Evolutionary conservation across 2,329 filamentous ascomycete genomes (phyloP), one percentile per base, ranked within the genome.

Genomic region (Pyrenophora seminiperda): DNA sequence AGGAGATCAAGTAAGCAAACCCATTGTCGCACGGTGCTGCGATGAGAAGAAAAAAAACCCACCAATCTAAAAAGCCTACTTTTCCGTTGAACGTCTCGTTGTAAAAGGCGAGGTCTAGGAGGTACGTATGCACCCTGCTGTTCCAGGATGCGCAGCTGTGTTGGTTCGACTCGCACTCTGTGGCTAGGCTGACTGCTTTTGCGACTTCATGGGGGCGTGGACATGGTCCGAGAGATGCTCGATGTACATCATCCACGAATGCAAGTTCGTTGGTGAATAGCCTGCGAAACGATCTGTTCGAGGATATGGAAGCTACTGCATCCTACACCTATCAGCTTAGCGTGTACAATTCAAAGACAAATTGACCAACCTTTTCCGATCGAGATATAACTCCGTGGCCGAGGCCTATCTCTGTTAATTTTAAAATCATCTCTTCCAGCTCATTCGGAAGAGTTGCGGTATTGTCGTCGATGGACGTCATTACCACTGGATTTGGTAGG

Each of bases 131-230:
- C n/a, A 52, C 43, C 13, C 36, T 41, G 13, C 30, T 13, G 15
- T 53, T 53, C 44, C 50, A 48, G 10, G 22, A 24, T 13, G 50
- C 30, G 19, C 48, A 44, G 33, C 40, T 34, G 7, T 47, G 49
- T 36, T 22, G 31, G 13, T 29, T 38, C 20, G 14, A 19, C 19
- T 46, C 32, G 42, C 42, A 46, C 38, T 36, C 32, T 37, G 17
- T 27, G 19, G 42, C 42, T 11, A 37, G 30, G 13, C 42, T 15
- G 10, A 38, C 30, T 22, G 32, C 22, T 24, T 24, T 39, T 5
- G 44, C 33, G 22, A 47, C 44, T 6, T 39, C 33, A 7, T 7
- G 22, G n/a, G 36, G 27, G 17, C 13, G 14, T 31, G 44, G 44
- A 18, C 33, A 37, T 19, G 33, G 42, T n/a, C 19, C 14, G 20